These are phyloP conservation scores for Yarrowia porcina DNA, from an alignment of 805 yeast genomes.

Conservation along the genomic window DNA sequence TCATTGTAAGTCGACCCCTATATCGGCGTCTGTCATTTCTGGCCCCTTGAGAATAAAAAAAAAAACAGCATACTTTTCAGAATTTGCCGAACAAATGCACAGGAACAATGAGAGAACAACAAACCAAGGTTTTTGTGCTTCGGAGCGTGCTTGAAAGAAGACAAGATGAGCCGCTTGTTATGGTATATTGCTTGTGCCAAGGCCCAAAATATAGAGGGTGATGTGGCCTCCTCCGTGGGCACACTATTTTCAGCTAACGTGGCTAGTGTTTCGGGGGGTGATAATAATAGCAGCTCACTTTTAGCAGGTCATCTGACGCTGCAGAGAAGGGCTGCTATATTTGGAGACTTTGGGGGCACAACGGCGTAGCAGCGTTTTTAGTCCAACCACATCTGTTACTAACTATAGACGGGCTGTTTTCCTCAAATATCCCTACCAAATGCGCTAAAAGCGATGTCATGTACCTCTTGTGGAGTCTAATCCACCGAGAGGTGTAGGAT, in stretches of 20 bases:
- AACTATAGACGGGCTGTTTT: background rate
- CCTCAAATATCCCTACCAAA: background rate
- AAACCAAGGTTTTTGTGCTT: background rate
- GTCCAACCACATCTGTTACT: background rate
- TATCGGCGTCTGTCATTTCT: background rate
- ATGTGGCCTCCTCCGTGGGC: background rate
- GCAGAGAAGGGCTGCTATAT: background rate
- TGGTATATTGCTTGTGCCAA: background rate
- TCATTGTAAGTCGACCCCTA: too few relatives aligned
- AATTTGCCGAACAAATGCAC: background rate
- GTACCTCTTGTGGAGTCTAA: background rate
- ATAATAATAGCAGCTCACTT: background rate
- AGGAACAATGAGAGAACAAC: background rate
- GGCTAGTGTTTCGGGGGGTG: background rate
- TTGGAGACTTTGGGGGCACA: background rate
- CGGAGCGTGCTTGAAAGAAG: background rate
- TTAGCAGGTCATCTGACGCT: background rate
- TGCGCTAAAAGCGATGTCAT: constrained; percentile 17
- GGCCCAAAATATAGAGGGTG: background rate
- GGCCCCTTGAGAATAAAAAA: too few relatives aligned
- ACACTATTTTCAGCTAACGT: background rate
- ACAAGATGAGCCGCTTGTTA: constrained; percentile 2
- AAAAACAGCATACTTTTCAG: background rate
- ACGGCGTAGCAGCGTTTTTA: background rate
- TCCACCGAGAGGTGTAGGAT: background rate